Percentiles rank a stretch among this genome's conserved stretches.
Conservation (phyloP, 305 asterid species). For the Euphrasia arctica region DNA sequence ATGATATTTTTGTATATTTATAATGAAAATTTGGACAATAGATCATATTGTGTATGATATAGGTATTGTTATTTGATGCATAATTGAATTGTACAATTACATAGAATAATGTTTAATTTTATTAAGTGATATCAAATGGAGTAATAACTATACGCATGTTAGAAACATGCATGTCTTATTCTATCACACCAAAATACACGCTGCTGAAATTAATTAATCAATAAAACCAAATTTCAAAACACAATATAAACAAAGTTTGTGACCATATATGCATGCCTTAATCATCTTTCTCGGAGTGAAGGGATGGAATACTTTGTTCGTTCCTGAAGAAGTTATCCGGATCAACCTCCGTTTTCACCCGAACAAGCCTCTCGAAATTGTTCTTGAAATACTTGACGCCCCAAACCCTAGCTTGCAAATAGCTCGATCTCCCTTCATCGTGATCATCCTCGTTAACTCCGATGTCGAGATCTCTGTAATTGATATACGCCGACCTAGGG, state of each 20-base stretch:
- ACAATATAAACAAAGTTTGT: no score
- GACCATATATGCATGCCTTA: not conserved
- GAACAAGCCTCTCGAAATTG: constrained; percentile 6
- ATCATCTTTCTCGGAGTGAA: not conserved
- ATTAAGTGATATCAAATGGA: no score
- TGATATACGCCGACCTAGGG: not conserved
- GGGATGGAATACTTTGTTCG: constrained; percentile 19
- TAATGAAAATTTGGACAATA: no score
- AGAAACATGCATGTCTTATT: no score
- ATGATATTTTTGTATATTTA: no score
- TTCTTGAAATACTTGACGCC: not conserved
- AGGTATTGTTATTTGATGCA: no score
- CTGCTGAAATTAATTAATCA: no score
- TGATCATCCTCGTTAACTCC: not conserved
- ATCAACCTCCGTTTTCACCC: not conserved
- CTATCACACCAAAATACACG: no score
- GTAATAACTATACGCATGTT: no score
- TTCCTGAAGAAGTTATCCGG: constrained; percentile 4
- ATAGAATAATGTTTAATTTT: not conserved
- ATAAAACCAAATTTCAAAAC: no score
- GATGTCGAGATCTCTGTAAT: constrained; percentile 16
- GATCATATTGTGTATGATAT: no score
- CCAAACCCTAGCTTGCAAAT: constrained; percentile 8
- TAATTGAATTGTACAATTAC: not conserved
- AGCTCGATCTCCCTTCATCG: not conserved